Evolutionary conservation across 345 rosid genomes (phyloP).

Genomic region (Citrus reticulata): DNA sequence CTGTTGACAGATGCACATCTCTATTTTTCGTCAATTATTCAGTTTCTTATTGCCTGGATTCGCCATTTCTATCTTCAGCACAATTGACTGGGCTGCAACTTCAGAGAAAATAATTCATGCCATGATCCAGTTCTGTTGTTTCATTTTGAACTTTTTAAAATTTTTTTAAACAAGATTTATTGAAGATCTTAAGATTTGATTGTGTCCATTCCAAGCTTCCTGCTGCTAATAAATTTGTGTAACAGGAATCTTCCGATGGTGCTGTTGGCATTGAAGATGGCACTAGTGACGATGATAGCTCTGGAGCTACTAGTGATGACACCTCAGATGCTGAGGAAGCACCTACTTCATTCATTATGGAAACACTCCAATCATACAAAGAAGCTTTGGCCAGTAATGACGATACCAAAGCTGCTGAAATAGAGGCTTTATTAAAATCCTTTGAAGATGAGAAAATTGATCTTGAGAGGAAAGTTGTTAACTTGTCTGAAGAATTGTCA

Average conservation of each 20-base stretch:
- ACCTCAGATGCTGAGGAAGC: conserved; percentile 42
- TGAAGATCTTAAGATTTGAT: neutral
- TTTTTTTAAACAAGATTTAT: neutral
- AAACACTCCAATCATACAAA: conserved; percentile 53
- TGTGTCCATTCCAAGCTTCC: neutral
- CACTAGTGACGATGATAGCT: conserved; percentile 28
- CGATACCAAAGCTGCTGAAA: conserved; percentile 54
- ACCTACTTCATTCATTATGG: conserved; percentile 40
- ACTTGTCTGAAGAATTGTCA: conserved; percentile 60
- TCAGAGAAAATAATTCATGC: neutral
- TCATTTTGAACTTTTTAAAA: neutral
- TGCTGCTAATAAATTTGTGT: conserved; percentile 23
- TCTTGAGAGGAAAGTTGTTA: conserved; percentile 51
- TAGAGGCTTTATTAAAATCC: conserved; percentile 62
- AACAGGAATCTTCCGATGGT: conserved; percentile 65
- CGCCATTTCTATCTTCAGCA: neutral
- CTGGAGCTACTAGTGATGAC: conserved; percentile 32
- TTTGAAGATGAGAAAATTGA: conserved; percentile 60
- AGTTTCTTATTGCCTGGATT: neutral
- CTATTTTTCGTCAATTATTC: neutral
- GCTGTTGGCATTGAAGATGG: conserved; percentile 38
- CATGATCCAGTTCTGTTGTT: neutral
- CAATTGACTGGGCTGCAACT: neutral
- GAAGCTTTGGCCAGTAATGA: conserved; percentile 69
- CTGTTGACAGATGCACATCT: neutral